Percentiles rank a stretch among this genome's conserved stretches.
These are phyloP conservation scores for Sphaceloma murrayae DNA, from an alignment of 2,329 filamentous ascomycete genomes.

Conservation along the genomic window DNA sequence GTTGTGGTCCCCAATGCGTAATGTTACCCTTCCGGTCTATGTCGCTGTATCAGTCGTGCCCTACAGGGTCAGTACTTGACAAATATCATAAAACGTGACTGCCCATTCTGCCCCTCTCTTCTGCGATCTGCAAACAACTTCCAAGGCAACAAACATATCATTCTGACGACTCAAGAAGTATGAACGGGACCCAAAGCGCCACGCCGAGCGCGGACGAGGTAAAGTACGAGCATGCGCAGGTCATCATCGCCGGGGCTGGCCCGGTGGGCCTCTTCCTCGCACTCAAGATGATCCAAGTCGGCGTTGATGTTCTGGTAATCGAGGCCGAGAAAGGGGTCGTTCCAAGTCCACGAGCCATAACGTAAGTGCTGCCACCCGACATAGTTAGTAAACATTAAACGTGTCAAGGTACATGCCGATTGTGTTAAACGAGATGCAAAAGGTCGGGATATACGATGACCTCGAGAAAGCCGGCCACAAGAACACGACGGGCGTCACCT, in stretches of 20 bases:
- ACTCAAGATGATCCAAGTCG: neutral
- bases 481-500: conserved; percentile 1
- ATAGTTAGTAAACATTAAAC: too few species aligned
- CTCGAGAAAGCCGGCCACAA: conserved; percentile 1
- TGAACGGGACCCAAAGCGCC: neutral
- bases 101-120: too few species aligned
- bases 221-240: neutral
- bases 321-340: conserved; percentile 1
- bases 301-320: neutral
- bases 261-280: conserved; percentile 1
- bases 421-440: neutral
- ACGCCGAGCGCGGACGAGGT: neutral
- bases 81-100: too few species aligned
- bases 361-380: neutral
- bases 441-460: neutral
- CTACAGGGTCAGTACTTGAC: too few species aligned
- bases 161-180: too few species aligned
- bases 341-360: conserved; percentile 6
- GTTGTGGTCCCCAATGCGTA: too few species aligned
- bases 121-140: too few species aligned
- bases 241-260: conserved; percentile 2
- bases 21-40: too few species aligned
- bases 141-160: too few species aligned
- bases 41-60: too few species aligned
- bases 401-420: neutral